Evolutionary conservation across 1,139 yeast genomes (phyloP), one percentile per base, ranked within the genome.

Genomic region (Debaryomycetaceae sp.): DNA sequence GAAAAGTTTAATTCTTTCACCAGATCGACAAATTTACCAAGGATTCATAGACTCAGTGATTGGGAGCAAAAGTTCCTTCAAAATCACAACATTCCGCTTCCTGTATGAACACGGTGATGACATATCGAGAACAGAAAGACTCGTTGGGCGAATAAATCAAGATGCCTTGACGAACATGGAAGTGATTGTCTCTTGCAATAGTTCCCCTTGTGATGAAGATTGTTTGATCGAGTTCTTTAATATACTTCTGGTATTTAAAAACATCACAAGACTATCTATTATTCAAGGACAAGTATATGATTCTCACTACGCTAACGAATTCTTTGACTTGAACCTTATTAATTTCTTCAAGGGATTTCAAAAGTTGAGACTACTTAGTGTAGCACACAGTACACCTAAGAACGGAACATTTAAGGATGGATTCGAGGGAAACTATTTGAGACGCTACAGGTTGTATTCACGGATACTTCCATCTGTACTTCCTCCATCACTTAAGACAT

Each of bases 391-490:
- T 33, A 74, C 81, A 2, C 84, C 85, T 1, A 46, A 41, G 3
- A 53, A 56, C 36, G 69, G 68, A 0, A 45, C 48, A 13, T 67
- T 68, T 34, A 45, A 37, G 7, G 87, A 84, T 59, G 87, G 87
- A 3, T 75, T 81, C 40, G 91, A 85, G 55, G 95, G 95, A 0
- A 85, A 85, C 53, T 84, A 81, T 51, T 58, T 76, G 9, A 73
- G 89, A 48, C 69, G 89, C 52, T 65, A 78, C 42, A 71, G 69
- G 22, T 53, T 84, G 9, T 83, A 74, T 54, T 70, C 71, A 23
- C 62, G 63, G 0, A 63, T 76, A 0, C 58, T 84, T 1, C 85
- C 87, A 0, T 57, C 68, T 14, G 55, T 82, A 9, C 52, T 66
- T 33, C 50, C 47, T 27, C 53, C 52, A 5, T 63, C 67, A 6